phyloP scores from a whole-genome alignment of 768 basidiomycete species.

The Tylopilus plumbeoviolaceoides region DNA sequence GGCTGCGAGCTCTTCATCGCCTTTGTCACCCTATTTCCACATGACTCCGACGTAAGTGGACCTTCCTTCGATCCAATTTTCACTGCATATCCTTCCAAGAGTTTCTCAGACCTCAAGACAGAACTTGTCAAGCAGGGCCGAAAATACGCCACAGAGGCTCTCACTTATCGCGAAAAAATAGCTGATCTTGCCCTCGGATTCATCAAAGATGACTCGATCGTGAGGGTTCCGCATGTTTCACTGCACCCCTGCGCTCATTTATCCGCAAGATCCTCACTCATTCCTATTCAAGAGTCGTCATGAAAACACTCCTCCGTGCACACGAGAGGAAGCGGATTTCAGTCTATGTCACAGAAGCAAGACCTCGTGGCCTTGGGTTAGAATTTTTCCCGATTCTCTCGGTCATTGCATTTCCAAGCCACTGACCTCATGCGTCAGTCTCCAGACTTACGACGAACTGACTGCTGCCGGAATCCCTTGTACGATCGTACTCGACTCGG shows the following conservation, averaged over 20 bases:
- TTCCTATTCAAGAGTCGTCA: slow-evolving; percentile 93
- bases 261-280: slow-evolving; percentile 84
- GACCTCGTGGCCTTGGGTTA: slow-evolving; percentile 85
- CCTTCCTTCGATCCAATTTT: slow-evolving; percentile 8
- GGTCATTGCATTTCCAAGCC: slow-evolving; percentile 3
- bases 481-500: slow-evolving; percentile 92
- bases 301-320: slow-evolving; percentile 86
- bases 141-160: slow-evolving; percentile 71
- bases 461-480: slow-evolving; percentile 90
- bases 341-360: slow-evolving; percentile 96
- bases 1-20: slow-evolving; percentile 89
- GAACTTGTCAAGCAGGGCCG: slow-evolving; percentile 80
- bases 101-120: slow-evolving; percentile 77
- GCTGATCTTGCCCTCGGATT: slow-evolving; percentile 86
- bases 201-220: slow-evolving; percentile 92
- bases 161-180: slow-evolving; percentile 86
- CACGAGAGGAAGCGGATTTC: slow-evolving; percentile 91
- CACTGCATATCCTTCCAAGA: slow-evolving; percentile 41
- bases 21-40: slow-evolving; percentile 81
- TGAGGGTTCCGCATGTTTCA: slow-evolving; percentile 34
- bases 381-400: slow-evolving; percentile 24
- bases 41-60: slow-evolving; percentile 68
- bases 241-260: slow-evolving; percentile 13
- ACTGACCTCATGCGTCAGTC: slow-evolving; percentile 40
- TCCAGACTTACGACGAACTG: slow-evolving; percentile 87